Base-by-base conservation (phyloP, 805 yeast genomes). In the Wickerhamiella galacta region DNA sequence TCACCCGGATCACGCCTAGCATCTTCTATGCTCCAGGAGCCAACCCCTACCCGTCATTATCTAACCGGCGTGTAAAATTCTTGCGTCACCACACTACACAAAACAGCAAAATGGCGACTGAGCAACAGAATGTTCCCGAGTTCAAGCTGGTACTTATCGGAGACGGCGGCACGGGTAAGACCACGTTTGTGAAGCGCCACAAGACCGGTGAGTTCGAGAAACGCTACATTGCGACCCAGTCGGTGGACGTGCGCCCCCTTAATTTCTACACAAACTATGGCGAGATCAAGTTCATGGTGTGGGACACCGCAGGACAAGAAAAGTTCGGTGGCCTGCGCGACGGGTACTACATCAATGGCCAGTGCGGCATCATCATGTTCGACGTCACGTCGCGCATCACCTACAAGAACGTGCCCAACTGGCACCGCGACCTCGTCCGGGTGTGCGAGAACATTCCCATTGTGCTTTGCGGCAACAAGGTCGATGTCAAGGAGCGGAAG, bases 251-350 rank as follows among this genome's bases (percentile, higher is more conserved):
- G 46, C 95, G 90, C 61, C 98, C 98, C 48, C 74, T 90, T 62
- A 82, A 90, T 30, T 90, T 90, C 76, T 81, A 73, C 77, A 90
- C 99, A 60, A 87, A 87, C 70, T 90, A 66, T 57, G 99, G 99
- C 66, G 95, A 87, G 66, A 82, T 90, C 66, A 87, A 81, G 63
- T 90, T 90, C 64, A 95, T 90, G 60, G 95, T 90, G 53, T 90
- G 99, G 99, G 99, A 90, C 64, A 90, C 99, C 36, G 99, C 99
- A 38, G 99, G 99, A 45, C 99, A 90, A 70, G 99, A 90, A 68
- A 90, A 90, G 68, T 90, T 90, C 51, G 99, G 99, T 64, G 98
- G 99, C 52, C 71, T 90, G 57, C 85, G 99, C 72, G 99, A 90
- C 57, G 99, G 99, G 58, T 90, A 90, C 70, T 90, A 90, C 68